Percentiles rank a stretch among this genome's conserved stretches.
Evolutionary conservation across 2,329 filamentous ascomycete genomes (phyloP).

Genomic region (Tolypocladium tundrense): DNA sequence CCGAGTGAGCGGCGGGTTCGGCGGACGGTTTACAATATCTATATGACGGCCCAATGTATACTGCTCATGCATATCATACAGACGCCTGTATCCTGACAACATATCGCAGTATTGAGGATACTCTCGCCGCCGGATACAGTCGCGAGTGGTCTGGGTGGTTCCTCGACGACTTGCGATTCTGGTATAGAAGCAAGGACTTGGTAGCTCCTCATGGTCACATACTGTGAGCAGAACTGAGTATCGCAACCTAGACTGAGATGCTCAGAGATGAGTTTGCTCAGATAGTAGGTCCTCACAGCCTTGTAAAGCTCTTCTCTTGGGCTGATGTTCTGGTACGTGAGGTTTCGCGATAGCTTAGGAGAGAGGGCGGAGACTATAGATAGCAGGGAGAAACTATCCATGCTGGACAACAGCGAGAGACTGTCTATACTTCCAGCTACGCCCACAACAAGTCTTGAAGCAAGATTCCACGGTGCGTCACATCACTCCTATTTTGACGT

Average conservation of each 20-base stretch:
- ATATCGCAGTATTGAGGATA: no score
- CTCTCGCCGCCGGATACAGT: background rate
- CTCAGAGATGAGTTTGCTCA: no score
- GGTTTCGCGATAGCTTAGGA: no score
- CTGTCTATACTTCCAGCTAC: background rate
- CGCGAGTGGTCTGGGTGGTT: background rate
- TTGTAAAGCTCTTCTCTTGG: background rate
- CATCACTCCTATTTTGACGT: background rate
- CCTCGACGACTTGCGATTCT: background rate
- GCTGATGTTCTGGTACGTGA: background rate
- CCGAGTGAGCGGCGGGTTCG: background rate
- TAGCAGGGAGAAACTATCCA: background rate
- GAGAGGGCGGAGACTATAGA: background rate
- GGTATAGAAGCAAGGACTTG: background rate
- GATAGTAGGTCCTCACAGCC: background rate
- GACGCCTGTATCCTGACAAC: background rate
- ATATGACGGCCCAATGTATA: background rate
- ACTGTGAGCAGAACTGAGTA: background rate
- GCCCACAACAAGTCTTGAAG: background rate
- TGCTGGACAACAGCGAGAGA: background rate
- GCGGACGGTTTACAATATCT: background rate
- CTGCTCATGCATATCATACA: background rate
- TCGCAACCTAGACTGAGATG: background rate
- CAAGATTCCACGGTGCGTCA: background rate
- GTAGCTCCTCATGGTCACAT: background rate